Base-by-base conservation (phyloP, 2,329 filamentous ascomycete species). In the Penicillium psychrosexuale region DNA sequence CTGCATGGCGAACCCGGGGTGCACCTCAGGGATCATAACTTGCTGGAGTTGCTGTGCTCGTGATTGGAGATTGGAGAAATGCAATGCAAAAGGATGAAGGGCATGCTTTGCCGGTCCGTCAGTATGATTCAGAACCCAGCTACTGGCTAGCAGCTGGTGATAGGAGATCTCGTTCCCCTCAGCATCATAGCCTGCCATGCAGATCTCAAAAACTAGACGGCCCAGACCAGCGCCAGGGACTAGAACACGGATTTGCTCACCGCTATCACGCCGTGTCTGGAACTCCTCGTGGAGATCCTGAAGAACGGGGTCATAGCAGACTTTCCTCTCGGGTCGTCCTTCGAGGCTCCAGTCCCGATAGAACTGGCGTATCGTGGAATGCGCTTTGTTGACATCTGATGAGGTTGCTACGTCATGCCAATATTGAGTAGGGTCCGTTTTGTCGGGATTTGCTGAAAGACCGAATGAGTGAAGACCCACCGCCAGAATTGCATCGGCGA, bases 91-190 rank as follows among this genome's bases (percentile, higher is more conserved):
- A 0, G 94, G 94, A 67, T 88, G 90, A 48, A 99, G 80, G 8
- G 79, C 84, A 72, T 91, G 90, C 58, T 88, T 80, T 15, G 80
- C 80, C 0, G 82, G 82, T 2, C 72, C 68, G 0, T 77, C 65
- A 5, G 86, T 89, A 64, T 75, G 71, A 55, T 81, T 81, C 37
- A 81, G 65, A 8, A 80, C 64, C 74, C 78, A 84, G 59, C 82
- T 83, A 55, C 90, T 95, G 1, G 91, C 91, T 55, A 97, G 80
- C n/a, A 99, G 83, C 71, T 96, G 91, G 72, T 99, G 94, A 69
- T 96, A 97, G 3, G 92, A 97, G 58, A 97, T 96, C 74, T 99
- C 90, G 69, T 97, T 97, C 28, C 93, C 93, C 72, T 97, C 91
- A 0, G 85, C 83, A 11, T 82, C 77, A 71, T 86, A 95, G 11